phyloP scores from a whole-genome alignment of 768 basidiomycete genomes.

The Pisolithus microcarpus region DNA sequence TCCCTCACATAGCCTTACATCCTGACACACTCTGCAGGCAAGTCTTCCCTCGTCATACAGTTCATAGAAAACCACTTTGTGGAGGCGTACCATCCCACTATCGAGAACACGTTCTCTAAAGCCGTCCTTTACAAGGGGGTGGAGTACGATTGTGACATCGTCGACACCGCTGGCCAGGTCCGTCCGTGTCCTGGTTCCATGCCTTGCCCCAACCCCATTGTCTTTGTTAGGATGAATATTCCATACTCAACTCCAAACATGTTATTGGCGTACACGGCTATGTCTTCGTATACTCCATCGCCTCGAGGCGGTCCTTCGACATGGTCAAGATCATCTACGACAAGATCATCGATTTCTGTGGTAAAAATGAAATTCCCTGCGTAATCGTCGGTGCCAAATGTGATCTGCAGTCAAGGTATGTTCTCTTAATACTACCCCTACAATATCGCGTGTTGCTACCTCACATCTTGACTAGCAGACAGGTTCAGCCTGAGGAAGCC shows the following conservation, averaged over 20 bases:
- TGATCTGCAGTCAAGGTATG: conserved; percentile 72
- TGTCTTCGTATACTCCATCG: conserved; percentile 92
- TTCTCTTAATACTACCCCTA: conserved; percentile 11
- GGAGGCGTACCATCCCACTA: conserved; percentile 93
- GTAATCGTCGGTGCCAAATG: conserved; percentile 92
- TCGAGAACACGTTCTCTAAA: conserved; percentile 84
- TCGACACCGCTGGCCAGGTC: conserved; percentile 97
- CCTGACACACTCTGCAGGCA: conserved; percentile 50
- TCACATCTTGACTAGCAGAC: conserved; percentile 44
- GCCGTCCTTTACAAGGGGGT: conserved; percentile 79
- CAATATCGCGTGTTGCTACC: conserved; percentile 14
- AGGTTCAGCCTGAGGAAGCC: conserved; percentile 69
- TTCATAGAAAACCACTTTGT: conserved; percentile 91
- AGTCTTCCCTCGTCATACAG: conserved; percentile 88
- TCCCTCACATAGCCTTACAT: conserved; percentile 1
- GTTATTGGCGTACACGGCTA: conserved; percentile 97
- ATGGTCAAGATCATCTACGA: conserved; percentile 92
- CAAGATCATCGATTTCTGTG: conserved; percentile 87
- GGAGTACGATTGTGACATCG: conserved; percentile 94
- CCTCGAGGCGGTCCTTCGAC: conserved; percentile 83
- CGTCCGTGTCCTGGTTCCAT: conserved; percentile 15
- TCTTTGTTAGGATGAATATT: conserved; percentile 78
- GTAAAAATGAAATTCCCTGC: conserved; percentile 78
- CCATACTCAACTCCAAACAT: conserved; percentile 87
- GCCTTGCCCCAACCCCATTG: conserved; percentile 3